Evolutionary conservation across 2,329 filamentous ascomycete genomes (phyloP).

Genomic region (Ceratocystis huliohia): DNA sequence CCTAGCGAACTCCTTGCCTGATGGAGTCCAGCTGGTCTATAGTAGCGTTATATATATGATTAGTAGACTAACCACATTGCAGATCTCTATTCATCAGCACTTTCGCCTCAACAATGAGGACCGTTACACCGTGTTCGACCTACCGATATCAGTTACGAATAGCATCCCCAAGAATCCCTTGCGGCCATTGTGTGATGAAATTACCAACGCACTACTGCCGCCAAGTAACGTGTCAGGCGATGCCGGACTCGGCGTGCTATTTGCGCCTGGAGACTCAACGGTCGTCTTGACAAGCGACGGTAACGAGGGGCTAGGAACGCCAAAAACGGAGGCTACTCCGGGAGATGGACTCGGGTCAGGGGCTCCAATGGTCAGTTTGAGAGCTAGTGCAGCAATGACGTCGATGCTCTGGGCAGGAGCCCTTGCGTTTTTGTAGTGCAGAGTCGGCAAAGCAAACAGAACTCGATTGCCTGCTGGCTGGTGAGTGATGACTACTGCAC

Average conservation of each 20-base stretch:
- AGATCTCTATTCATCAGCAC: slow-evolving; percentile 59
- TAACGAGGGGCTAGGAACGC: slow-evolving; percentile 24
- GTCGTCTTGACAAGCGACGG: slow-evolving; percentile 25
- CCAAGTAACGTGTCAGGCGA: slow-evolving; percentile 33
- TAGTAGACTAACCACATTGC: background rate
- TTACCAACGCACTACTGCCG: slow-evolving; percentile 40
- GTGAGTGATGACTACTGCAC: background rate
- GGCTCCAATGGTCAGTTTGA: slow-evolving; percentile 26
- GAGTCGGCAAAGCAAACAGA: background rate
- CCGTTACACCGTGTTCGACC: slow-evolving; percentile 57
- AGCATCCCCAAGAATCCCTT: slow-evolving; percentile 35
- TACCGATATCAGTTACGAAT: slow-evolving; percentile 58
- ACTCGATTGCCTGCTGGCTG: background rate
- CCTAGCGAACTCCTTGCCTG: background rate
- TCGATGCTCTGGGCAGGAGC: slow-evolving; percentile 6
- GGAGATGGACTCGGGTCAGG: slow-evolving; percentile 29
- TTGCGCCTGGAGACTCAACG: slow-evolving; percentile 40
- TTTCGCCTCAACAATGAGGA: slow-evolving; percentile 52
- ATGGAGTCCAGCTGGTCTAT: background rate
- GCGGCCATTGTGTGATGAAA: slow-evolving; percentile 37
- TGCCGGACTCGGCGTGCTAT: slow-evolving; percentile 33
- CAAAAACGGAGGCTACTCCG: slow-evolving; percentile 26
- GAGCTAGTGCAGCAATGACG: slow-evolving; percentile 16
- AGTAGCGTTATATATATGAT: background rate
- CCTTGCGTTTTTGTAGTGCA: slow-evolving; percentile 9